phyloP scores from a whole-genome alignment of 164 flowering plant species.

The Protea cynaroides region DNA sequence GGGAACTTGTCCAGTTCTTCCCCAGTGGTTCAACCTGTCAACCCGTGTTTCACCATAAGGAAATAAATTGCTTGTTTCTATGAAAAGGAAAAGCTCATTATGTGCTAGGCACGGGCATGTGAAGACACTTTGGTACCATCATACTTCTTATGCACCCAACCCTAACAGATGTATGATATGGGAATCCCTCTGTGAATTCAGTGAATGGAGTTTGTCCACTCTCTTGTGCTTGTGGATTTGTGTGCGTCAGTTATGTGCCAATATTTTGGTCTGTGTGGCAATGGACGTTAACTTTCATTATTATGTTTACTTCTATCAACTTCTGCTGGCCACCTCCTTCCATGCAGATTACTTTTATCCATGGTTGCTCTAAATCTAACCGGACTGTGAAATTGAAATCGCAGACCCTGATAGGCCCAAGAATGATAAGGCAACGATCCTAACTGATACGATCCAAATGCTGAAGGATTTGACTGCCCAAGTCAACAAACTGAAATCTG shows the following conservation, averaged over 20 bases:
- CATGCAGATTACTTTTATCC: not conserved
- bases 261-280: not conserved
- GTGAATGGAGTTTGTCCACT: no score
- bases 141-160: no score
- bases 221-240: no score
- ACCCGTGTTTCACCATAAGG: not conserved
- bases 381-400: conserved; percentile 2
- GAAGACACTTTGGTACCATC: no score
- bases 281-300: not conserved
- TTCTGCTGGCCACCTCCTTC: not conserved
- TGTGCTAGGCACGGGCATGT: not conserved
- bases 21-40: not conserved
- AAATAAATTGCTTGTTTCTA: not conserved
- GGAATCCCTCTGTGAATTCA: no score
- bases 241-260: not conserved
- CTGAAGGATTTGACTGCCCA: conserved; percentile 82
- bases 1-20: not conserved
- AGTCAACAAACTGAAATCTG: conserved; percentile 72
- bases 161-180: no score
- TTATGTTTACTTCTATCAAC: not conserved
- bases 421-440: conserved; percentile 88
- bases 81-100: not conserved
- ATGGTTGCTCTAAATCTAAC: not conserved
- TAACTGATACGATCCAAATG: conserved; percentile 75
- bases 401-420: conserved; percentile 96